These are phyloP conservation scores for Ophiostoma tasmaniense DNA, from an alignment of 2,329 filamentous ascomycete species.

Conservation along the genomic window DNA sequence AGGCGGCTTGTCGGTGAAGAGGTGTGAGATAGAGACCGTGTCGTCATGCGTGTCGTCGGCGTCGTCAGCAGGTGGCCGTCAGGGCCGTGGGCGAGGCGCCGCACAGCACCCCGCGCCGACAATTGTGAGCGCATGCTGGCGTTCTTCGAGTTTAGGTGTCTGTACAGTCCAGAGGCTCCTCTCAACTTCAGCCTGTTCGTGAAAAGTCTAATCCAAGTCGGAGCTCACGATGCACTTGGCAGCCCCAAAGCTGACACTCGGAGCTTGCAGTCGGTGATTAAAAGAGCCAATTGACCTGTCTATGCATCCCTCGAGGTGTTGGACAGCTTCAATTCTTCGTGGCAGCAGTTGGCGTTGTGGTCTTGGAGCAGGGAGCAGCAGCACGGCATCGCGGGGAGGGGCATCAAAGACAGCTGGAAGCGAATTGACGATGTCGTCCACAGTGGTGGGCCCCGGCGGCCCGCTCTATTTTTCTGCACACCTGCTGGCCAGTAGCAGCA, in stretches of 20 bases:
- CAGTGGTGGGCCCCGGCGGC: not conserved
- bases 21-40: not conserved
- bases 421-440: conserved; percentile 4
- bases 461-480: conserved; percentile 5
- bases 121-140: conserved; percentile 50
- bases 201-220: not conserved
- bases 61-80: not conserved
- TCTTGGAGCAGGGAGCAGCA: not conserved
- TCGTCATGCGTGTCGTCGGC: not conserved
- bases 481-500: conserved; percentile 3
- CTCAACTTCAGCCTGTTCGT: not conserved
- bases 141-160: not conserved
- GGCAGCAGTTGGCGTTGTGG: not conserved
- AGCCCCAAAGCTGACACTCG: not conserved
- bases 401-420: not conserved
- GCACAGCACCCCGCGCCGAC: conserved; percentile 48
- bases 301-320: not conserved
- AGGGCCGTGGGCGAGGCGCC: conserved; percentile 34
- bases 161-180: not conserved
- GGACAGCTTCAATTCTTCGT: not conserved
- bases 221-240: not conserved
- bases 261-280: not conserved
- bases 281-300: not conserved
- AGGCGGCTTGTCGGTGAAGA: not conserved
- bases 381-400: conserved; percentile 6